Evolutionary conservation across 1,284 basidiomycete genomes (phyloP), one percentile per base, ranked within the genome.

Genomic region (Naganishia cerealis): DNA sequence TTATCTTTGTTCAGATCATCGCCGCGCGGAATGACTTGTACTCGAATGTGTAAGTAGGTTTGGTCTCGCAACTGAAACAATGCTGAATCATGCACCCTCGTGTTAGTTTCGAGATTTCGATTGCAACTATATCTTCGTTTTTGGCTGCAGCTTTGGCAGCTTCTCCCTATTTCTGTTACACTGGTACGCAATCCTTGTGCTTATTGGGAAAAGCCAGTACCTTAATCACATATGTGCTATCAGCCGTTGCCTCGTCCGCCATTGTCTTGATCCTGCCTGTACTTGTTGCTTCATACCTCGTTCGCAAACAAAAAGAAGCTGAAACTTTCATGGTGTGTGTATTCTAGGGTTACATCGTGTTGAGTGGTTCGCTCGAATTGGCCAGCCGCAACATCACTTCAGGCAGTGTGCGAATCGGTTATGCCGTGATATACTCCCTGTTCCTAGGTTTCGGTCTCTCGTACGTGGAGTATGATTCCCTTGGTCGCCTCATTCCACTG

Each of bases 191-290:
- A 16, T 12, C 46, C 46, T 21, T 10, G 8, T n/a, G 29, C 9
- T 8, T 7, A 21, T 18, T 21, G 1, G 21, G 7, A 15, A 8
- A 21, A 53, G 5, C 38, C 4, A 29, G n/a, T 7, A 33, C 29
- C 2, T 50, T 42, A 9, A 53, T 38, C 43, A 40, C 6, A 21
- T 10, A 2, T 40, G 13, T n/a, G 7, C 13, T 18, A 54, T 54
- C 42, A 63, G 89, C 92, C 1, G 83, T 95, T 67, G 90, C 91
- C 0, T 91, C 90, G 3, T 86, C 87, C 18, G 89, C 91, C 3
- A 88, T 94, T 69, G 92, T 94, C 4, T 84, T 94, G 62, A 95
- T 95, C 73, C 84, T 95, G 5, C 93, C 91, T 15, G 87, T 88
- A 76, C 74, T 86, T 81, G 15, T 10, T 15, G 39, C 38, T 52